Evolutionary conservation across 169 alveolate genomes (phyloP), one percentile per base, ranked within the genome.

Genomic region (Blepharisma undulans): DNA sequence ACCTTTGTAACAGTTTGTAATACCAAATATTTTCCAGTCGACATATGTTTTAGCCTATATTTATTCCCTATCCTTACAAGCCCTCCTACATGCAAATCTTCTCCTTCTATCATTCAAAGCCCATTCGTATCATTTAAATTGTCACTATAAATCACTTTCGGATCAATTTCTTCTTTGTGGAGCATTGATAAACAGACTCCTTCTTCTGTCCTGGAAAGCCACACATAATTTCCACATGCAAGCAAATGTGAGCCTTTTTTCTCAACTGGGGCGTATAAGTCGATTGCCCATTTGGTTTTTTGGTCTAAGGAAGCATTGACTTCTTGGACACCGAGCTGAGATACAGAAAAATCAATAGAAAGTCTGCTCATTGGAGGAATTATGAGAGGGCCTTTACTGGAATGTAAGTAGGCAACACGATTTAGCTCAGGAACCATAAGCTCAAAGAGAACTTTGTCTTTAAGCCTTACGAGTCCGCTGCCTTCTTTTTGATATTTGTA

Each of bases 71-170:
- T 32, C 25, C 0, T 36, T 12, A 86, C 80, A 71, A 71, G 80
- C 12, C 82, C 90, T 72, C 90, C 90, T 12, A 19, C 30, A 22
- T 21, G 30, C 14, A 25, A 5, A 36, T 86, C 72, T 72, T 71
- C 84, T 25, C 36, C n/a, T 32, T 86, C 90, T 21, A 86, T 32
- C 61, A 22, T 86, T 16, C 90, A 86, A 21, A 86, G 48, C 0
- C 90, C 90, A 27, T 86, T 86, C 7, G 84, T 86, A 34, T 86
- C 90, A 86, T 32, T 86, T 21, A 32, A 30, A n/a, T 60, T 86
- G 27, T 60, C 30, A 29, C 48, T 86, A 27, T 61, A 86, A n/a
- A 30, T 71, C 7, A 72, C 76, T 27, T 72, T 86, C 4, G 27
- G 27, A 5, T 72, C n/a, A 10, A 22, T 25, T 1, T 33, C 66